These are phyloP conservation scores for Parastagonospora nodorum DNA, from an alignment of 2,329 filamentous ascomycete species.

Conservation along the genomic window DNA sequence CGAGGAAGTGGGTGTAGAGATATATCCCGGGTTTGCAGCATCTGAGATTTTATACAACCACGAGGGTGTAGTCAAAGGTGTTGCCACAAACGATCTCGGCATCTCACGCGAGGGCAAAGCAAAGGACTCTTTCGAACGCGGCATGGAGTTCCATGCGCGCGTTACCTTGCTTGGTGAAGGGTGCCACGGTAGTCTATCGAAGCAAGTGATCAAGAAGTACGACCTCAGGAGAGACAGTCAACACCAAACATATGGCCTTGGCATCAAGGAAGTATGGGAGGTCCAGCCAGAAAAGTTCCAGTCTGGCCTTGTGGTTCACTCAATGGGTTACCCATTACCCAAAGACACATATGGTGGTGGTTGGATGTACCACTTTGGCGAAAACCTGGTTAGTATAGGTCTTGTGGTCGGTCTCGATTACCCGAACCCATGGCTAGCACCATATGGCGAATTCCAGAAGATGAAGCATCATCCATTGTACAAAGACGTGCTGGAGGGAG, in stretches of 20 bases:
- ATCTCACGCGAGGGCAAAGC: conserved; percentile 80
- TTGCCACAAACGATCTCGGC: conserved; percentile 94
- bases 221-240: conserved; percentile 87
- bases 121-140: conserved; percentile 90
- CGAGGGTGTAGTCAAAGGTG: conserved; percentile 88
- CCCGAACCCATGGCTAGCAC: conserved; percentile 92
- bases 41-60: conserved; percentile 86
- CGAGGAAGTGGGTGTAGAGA: conserved; percentile 94
- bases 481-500: conserved; percentile 83
- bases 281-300: conserved; percentile 90
- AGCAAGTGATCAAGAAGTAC: conserved; percentile 93
- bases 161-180: conserved; percentile 93
- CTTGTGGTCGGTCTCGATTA: conserved; percentile 95
- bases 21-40: conserved; percentile 95
- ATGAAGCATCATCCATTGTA: conserved; percentile 98
- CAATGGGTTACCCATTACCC: conserved; percentile 89
- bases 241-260: conserved; percentile 92
- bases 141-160: conserved; percentile 96
- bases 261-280: conserved; percentile 98
- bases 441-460: conserved; percentile 96
- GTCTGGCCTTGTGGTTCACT: conserved; percentile 83
- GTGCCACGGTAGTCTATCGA: conserved; percentile 92
- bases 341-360: conserved; percentile 92
- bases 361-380: conserved; percentile 99
- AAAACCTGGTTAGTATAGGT: conserved; percentile 92